phyloP scores from a whole-genome alignment of 202 grass and related monocot genomes.

The Eragrostis tef region DNA sequence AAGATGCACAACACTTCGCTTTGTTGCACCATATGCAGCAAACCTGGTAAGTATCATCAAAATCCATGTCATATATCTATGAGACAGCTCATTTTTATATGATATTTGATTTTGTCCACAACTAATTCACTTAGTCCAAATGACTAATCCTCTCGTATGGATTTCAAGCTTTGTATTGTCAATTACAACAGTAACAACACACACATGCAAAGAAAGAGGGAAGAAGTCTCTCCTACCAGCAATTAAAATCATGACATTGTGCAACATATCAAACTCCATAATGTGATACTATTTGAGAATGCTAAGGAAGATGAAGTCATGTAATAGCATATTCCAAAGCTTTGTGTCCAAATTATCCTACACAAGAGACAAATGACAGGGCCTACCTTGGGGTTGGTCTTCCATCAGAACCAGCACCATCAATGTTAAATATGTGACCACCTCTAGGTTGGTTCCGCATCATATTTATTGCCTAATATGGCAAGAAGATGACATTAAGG shows the following conservation, averaged over 20 bases:
- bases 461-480: constrained; percentile 95
- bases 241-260: background rate
- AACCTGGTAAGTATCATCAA: constrained; percentile 62
- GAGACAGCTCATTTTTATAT: constrained; percentile 14
- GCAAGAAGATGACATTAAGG: constrained; percentile 4
- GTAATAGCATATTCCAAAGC: background rate
- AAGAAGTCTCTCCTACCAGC: background rate
- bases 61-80: constrained; percentile 4
- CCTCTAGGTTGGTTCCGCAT: constrained; percentile 88
- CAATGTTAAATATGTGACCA: constrained; percentile 97
- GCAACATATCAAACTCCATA: constrained; percentile 17
- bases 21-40: constrained; percentile 98
- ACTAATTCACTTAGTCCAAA: constrained; percentile 25
- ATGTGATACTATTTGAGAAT: background rate
- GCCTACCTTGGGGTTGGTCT: constrained; percentile 91
- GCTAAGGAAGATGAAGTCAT: constrained; percentile 12
- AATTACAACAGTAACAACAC: background rate
- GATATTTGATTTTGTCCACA: constrained; percentile 17
- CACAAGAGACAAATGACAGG: background rate
- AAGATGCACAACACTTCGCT: constrained; percentile 97
- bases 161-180: constrained; percentile 12
- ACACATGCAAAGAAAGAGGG: background rate
- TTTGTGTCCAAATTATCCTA: constrained; percentile 19
- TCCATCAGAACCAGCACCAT: constrained; percentile 99
- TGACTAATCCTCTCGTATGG: background rate